Base-by-base conservation (phyloP, 1,284 basidiomycete species). In the Irpex lacteus region DNA sequence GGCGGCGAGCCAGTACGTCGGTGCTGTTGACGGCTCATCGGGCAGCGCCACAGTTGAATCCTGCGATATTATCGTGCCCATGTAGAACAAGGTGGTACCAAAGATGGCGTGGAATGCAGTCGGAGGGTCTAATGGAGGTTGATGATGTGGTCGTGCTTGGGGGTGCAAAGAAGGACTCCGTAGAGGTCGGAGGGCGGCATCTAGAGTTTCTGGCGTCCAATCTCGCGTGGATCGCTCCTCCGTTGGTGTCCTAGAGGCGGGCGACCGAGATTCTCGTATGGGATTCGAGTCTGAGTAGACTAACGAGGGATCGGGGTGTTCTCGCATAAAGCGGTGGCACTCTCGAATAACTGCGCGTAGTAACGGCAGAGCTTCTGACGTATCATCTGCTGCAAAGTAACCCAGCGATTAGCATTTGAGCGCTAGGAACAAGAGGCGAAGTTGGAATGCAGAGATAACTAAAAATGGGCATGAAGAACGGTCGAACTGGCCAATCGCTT, bases 91-190 rank as follows among this genome's bases (percentile, higher is more conserved):
- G 2, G 85, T 77, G 15, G 84, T 85, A 58, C 87, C 87, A 44
- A 89, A 79, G 60, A 89, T 79, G 40, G 85, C 79, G 68, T 89
- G 86, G 71, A 90, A 86, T 3, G 87, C 84, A 0, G 85, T 86
- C 5, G 85, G 82, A 0, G 83, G 79, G 65, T 89, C 86, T 44
- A 73, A 67, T 15, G 54, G 9, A 26, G 19, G 18, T 11, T 57
- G 44, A 26, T 60, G 59, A 37, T 18, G n/a, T 36, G 11, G 9
- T 65, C 69, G 47, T 63, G 74, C 73, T 71, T 72, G 54, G 47
- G 60, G 61, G 32, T 60, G 61, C 75, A 69, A 72, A 44, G 32
- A 34, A 6, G 32, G 32, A 34, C 32, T 34, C 32, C 32, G 32
- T 6, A 34, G 32, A 34, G 32, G 32, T 34, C 32, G 32, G 32